These are phyloP conservation scores for Wilcoxina mikolae DNA, from an alignment of 495 filamentous ascomycete species.

Conservation along the genomic window DNA sequence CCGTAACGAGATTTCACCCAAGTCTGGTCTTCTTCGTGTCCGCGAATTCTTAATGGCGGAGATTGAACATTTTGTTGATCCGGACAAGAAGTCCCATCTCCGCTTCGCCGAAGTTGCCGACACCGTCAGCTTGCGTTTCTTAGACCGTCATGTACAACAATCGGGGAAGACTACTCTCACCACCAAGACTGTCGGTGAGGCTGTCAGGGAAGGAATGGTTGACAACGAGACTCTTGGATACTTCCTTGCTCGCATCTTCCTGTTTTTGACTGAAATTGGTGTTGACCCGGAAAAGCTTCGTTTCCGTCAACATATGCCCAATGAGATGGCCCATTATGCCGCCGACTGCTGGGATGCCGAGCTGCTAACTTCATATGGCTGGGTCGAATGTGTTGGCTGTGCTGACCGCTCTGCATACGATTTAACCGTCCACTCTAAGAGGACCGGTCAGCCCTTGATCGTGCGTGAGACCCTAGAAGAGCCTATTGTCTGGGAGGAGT, in stretches of 20 bases:
- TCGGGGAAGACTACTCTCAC: constrained; percentile 43
- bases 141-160: constrained; percentile 44
- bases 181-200: constrained; percentile 43
- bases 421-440: constrained; percentile 47
- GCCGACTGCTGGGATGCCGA: constrained; percentile 59
- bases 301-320: constrained; percentile 57
- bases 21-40: constrained; percentile 58
- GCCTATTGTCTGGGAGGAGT: constrained; percentile 45
- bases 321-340: constrained; percentile 62
- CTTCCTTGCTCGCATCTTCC: constrained; percentile 50
- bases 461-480: constrained; percentile 44
- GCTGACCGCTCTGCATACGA: constrained; percentile 56
- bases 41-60: constrained; percentile 75
- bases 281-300: constrained; percentile 47
- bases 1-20: constrained; percentile 65
- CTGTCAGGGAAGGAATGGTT: constrained; percentile 43
- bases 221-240: constrained; percentile 61
- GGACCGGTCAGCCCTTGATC: constrained; percentile 42
- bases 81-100: constrained; percentile 54
- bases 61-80: constrained; percentile 70
- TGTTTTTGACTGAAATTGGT: constrained; percentile 48
- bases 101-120: constrained; percentile 50
- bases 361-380: constrained; percentile 49
- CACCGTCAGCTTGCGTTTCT: constrained; percentile 46
- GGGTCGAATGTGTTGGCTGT: constrained; percentile 59